Evolutionary conservation across 495 filamentous ascomycete genomes (phyloP).

Genomic region (Aspergillus kassunensis): DNA sequence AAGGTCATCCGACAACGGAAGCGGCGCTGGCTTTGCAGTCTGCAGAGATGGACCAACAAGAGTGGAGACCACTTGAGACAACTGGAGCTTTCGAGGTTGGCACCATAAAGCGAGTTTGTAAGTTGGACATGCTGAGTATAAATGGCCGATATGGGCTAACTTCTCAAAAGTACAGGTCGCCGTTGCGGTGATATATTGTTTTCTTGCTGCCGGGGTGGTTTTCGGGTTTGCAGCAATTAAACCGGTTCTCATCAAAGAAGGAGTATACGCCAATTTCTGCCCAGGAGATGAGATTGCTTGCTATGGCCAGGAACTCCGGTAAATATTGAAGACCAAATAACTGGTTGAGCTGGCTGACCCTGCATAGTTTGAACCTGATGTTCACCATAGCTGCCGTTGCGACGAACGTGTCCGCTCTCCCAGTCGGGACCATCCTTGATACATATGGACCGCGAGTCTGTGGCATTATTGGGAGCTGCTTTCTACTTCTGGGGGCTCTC

Average conservation of each 20-base stretch:
- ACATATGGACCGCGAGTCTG: slow-evolving; percentile 74
- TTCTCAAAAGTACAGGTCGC: slow-evolving; percentile 31
- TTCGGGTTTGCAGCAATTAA: slow-evolving; percentile 81
- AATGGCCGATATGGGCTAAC: neutral
- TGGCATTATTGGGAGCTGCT: slow-evolving; percentile 66
- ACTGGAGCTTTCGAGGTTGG: slow-evolving; percentile 69
- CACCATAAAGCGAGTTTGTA: slow-evolving; percentile 59
- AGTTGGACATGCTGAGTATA: slow-evolving; percentile 14
- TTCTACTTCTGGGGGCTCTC: slow-evolving; percentile 64
- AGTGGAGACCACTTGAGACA: slow-evolving; percentile 30
- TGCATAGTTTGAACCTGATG: slow-evolving; percentile 71
- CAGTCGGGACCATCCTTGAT: slow-evolving; percentile 82
- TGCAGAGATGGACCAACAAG: slow-evolving; percentile 2
- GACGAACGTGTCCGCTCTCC: slow-evolving; percentile 77
- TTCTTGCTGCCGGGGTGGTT: slow-evolving; percentile 74
- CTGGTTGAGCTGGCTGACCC: neutral
- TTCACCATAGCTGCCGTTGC: slow-evolving; percentile 88
- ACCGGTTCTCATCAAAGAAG: slow-evolving; percentile 71
- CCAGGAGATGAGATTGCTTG: slow-evolving; percentile 60
- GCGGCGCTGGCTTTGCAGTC: slow-evolving; percentile 8
- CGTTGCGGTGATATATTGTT: slow-evolving; percentile 72
- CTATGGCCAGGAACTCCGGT: slow-evolving; percentile 72
- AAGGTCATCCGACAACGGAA: slow-evolving; percentile 4
- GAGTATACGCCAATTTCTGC: slow-evolving; percentile 66
- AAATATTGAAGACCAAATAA: slow-evolving; percentile 13